Base-by-base conservation (phyloP, 805 yeast species). In the Metschnikowia rubicola region DNA sequence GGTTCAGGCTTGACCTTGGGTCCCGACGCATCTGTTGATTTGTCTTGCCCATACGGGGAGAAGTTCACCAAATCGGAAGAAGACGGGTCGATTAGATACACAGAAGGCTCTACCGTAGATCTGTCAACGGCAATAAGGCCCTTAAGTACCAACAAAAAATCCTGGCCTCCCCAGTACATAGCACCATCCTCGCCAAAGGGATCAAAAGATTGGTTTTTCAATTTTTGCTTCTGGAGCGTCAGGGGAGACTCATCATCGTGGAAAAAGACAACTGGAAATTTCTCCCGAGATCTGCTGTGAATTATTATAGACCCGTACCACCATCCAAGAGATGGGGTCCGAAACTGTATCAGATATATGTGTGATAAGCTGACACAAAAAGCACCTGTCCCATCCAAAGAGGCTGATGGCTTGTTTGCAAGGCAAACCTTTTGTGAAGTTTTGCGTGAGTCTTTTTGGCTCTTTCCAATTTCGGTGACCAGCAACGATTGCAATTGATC, bases 81-180 rank as follows among this genome's bases (percentile, higher is more conserved):
- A 8, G 84, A 80, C 0, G 98, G 96, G 64, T 91, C 90, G 26
- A 92, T 79, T 48, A 92, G 74, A 57, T 79, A 77, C 35, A 90
- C 80, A 0, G 86, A 79, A 3, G 82, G 81, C 54, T 89, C 97
- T 28, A 87, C 65, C 0, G 85, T 74, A 0, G 95, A 81, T 52
- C 74, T 77, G 55, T 85, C 89, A 29, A 89, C 65, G 47, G 80
- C 82, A 30, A 86, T 81, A 52, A 77, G 73, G 35, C 67, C 64
- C 30, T 72, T 68, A 35, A 94, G 66, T 11, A 73, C 75, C 38
- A 73, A 70, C 48, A 88, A 65, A 48, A 94, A 84, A 55, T 87
- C 86, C 37, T 77, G 79, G 1, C 97, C 99, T 17, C 99, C 99
- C 97, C 98, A 94, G 55, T 83, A 86, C 35, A 88, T 62, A 1